Conservation (phyloP, 441 rosid species). For the Brassica balearica region DNA sequence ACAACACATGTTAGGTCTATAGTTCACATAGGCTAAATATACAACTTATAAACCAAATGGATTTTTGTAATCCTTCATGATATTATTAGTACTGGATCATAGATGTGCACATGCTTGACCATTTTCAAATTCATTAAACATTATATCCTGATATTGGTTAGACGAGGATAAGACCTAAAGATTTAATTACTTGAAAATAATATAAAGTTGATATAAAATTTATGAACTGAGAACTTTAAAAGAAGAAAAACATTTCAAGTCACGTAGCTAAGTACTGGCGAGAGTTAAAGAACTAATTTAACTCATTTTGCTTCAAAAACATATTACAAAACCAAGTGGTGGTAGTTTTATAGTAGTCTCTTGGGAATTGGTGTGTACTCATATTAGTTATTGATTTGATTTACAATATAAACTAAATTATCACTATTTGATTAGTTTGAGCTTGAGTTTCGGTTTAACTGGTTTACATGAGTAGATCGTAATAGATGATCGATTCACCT, state of each 20-base stretch:
- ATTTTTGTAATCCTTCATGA: not conserved
- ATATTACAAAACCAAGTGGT: no score
- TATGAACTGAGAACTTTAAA: not conserved
- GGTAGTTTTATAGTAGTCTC: no score
- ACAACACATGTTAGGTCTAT: slow-evolving; percentile 16
- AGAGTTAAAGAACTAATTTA: not conserved
- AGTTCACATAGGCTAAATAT: not conserved
- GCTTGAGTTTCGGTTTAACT: no score
- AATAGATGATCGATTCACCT: no score
- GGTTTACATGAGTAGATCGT: no score
- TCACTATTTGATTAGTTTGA: no score
- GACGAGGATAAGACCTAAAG: not conserved
- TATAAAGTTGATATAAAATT: not conserved
- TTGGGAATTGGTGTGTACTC: no score
- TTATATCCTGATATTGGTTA: not conserved
- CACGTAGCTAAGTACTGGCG: not conserved
- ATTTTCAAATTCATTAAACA: not conserved
- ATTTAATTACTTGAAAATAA: not conserved
- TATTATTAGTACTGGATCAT: not conserved
- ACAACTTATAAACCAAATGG: not conserved
- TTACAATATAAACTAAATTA: no score
- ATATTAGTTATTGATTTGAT: no score
- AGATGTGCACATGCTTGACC: not conserved
- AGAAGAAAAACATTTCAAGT: not conserved
- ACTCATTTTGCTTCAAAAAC: not conserved